Conservation (phyloP, 139 green algal species). For the Auxenochlorella protothecoides region DNA sequence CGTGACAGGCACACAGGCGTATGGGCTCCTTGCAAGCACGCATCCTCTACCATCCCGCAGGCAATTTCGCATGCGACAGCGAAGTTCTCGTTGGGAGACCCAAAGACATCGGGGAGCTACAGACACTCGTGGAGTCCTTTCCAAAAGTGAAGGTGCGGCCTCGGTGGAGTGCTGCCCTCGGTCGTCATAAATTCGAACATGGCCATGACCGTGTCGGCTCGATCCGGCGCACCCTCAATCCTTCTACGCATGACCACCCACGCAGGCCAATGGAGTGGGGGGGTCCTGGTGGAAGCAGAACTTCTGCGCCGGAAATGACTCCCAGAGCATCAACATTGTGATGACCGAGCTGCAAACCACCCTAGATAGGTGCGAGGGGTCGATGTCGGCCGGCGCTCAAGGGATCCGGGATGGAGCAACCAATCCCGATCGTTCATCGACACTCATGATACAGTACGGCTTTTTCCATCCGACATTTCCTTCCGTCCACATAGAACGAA, state of each 20-base stretch:
- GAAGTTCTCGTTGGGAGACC: constrained; percentile 45
- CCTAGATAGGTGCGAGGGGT: constrained; percentile 2
- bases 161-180: too few relatives aligned
- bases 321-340: constrained; percentile 46
- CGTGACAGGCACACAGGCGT: not conserved
- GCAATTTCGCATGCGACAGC: constrained; percentile 37
- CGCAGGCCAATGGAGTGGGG: constrained; percentile 42
- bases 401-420: too few relatives aligned
- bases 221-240: not conserved
- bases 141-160: too few relatives aligned
- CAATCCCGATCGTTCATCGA: too few relatives aligned
- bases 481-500: too few relatives aligned
- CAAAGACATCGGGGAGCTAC: constrained; percentile 24
- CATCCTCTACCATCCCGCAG: constrained; percentile 4
- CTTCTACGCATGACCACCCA: constrained; percentile 15
- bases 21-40: constrained; percentile 1
- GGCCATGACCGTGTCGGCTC: too few relatives aligned
- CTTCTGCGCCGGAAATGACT: constrained; percentile 25
- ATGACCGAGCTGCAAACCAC: constrained; percentile 35
- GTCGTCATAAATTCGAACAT: too few relatives aligned
- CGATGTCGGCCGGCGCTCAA: too few relatives aligned
- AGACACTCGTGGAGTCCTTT: constrained; percentile 18
- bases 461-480: too few relatives aligned
- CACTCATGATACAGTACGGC: too few relatives aligned
- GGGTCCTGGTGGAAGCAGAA: constrained; percentile 54